Evolutionary conservation across 2,329 filamentous ascomycete genomes (phyloP).

Genomic region (Lachnellula cervina): DNA sequence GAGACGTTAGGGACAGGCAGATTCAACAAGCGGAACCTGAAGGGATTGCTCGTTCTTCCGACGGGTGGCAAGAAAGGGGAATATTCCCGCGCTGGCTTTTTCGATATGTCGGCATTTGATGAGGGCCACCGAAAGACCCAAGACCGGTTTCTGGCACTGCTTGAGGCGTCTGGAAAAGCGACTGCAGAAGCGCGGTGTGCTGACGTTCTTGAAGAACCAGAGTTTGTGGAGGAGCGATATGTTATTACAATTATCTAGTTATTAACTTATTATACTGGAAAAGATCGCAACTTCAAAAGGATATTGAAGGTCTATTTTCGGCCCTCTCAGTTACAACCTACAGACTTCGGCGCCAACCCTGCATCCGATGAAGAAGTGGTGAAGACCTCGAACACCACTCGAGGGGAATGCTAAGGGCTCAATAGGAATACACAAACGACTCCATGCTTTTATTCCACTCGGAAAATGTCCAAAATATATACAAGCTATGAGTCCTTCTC

Average conservation of each 20-base stretch:
- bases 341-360: no score
- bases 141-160: neutral
- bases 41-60: neutral
- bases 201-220: neutral
- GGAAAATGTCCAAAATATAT: no score
- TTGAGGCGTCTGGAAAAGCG: neutral
- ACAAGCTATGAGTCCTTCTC: no score
- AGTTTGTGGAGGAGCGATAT: neutral
- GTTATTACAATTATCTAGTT: neutral
- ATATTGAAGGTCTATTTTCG: no score
- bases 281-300: neutral
- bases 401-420: no score
- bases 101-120: neutral
- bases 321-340: no score
- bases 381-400: no score
- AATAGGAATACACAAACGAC: no score
- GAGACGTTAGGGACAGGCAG: slow-evolving; percentile 1
- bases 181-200: neutral
- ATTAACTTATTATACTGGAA: neutral
- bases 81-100: slow-evolving; percentile 1
- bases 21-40: slow-evolving; percentile 1
- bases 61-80: neutral
- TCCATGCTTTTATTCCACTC: no score
- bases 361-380: no score
- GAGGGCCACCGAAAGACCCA: neutral